Percentiles rank a stretch among this genome's conserved stretches.
Evolutionary conservation across 2,329 filamentous ascomycete genomes (phyloP).

Genomic region (Pseudogymnoascus verrucosus): DNA sequence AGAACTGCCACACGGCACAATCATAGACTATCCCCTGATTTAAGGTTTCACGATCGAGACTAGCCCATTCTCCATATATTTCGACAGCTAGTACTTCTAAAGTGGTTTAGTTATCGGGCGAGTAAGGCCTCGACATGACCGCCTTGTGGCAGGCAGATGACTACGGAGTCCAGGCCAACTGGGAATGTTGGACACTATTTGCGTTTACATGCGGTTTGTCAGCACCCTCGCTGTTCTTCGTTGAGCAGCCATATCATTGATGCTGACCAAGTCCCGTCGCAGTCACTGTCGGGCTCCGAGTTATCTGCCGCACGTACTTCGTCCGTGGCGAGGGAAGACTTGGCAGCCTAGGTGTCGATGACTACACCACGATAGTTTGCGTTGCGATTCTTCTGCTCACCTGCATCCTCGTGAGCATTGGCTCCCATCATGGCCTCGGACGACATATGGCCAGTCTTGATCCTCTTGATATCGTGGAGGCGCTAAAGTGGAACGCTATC

Average conservation of each 20-base stretch:
- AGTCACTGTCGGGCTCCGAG: slow-evolving; percentile 8
- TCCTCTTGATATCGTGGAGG: slow-evolving; percentile 14
- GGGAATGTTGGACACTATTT: slow-evolving; percentile 9
- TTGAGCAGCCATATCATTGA: not conserved
- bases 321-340: not conserved
- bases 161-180: slow-evolving; percentile 3
- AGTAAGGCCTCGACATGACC: not conserved
- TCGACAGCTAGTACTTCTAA: not conserved
- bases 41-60: not conserved
- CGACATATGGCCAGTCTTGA: slow-evolving; percentile 18
- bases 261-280: slow-evolving; percentile 8
- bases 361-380: slow-evolving; percentile 27
- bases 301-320: not conserved
- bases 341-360: slow-evolving; percentile 21
- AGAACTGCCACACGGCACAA: not conserved
- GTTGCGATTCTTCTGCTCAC: slow-evolving; percentile 24
- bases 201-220: slow-evolving; percentile 5
- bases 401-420: slow-evolving; percentile 26
- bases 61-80: not conserved
- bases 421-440: slow-evolving; percentile 24
- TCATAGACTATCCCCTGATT: not conserved
- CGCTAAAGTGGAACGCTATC: slow-evolving; percentile 28
- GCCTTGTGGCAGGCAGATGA: slow-evolving; percentile 1
- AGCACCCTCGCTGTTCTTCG: not conserved
- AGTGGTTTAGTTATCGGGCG: not conserved